These are phyloP conservation scores for Cordyceps cateniannulata DNA, from an alignment of 2,329 filamentous ascomycete species.

Conservation along the genomic window DNA sequence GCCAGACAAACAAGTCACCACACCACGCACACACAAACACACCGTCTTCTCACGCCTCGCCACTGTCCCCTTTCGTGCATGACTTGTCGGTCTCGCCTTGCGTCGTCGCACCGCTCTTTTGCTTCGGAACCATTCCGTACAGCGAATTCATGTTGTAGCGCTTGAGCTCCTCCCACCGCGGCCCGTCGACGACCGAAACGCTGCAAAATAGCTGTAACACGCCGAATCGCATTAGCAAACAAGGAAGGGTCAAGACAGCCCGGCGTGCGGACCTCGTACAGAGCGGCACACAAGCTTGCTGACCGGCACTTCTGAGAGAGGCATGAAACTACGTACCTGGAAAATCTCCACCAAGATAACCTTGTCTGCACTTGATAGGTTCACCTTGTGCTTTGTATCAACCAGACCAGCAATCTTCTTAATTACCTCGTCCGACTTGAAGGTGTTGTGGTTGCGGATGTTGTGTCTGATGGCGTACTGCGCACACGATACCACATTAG, in stretches of 20 bases:
- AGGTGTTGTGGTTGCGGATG: conserved; percentile 63
- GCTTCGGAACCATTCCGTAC: conserved; percentile 36
- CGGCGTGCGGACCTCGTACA: neutral
- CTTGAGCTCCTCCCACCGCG: conserved; percentile 66
- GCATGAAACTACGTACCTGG: conserved; percentile 50
- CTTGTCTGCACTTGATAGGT: conserved; percentile 70
- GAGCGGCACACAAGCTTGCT: too few species aligned
- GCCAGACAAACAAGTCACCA: neutral
- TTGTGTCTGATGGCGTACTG: conserved; percentile 83
- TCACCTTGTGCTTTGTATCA: conserved; percentile 64
- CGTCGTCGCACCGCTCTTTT: conserved; percentile 8
- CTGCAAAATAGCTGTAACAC: conserved; percentile 61
- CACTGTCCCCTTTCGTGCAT: neutral
- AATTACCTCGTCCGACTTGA: conserved; percentile 65
- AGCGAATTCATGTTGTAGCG: conserved; percentile 74
- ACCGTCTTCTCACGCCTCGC: neutral
- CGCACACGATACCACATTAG: conserved; percentile 3
- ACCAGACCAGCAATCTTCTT: conserved; percentile 62
- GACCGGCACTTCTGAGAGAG: too few species aligned
- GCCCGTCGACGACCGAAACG: conserved; percentile 67
- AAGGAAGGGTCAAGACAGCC: neutral
- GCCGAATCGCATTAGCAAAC: neutral
- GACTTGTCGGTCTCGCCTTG: neutral
- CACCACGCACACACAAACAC: neutral
- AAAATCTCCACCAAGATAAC: conserved; percentile 76